A percentile compares a stretch with the other conserved stretches of the same genome.
Conservation (phyloP, 1,284 basidiomycete species). For the Ganoderma boninense region DNA sequence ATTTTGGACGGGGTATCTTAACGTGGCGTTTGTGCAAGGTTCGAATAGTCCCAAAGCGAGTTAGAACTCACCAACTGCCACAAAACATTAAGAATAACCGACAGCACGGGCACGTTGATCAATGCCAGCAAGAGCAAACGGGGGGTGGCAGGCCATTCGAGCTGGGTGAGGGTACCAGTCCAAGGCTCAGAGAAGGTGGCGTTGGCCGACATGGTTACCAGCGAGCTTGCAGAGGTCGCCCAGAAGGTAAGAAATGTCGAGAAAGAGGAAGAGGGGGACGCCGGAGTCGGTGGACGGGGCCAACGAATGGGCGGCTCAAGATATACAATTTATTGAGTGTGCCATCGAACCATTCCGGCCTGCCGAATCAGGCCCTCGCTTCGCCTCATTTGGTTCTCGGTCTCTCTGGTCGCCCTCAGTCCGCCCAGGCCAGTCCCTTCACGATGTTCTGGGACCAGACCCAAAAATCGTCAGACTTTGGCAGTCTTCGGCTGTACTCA, state of each 20-base stretch:
- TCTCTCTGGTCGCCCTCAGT: conserved; percentile 26
- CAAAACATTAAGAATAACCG: conserved; percentile 66
- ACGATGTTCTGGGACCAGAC: neutral
- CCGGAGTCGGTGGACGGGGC: conserved; percentile 16
- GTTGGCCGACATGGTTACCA: conserved; percentile 49
- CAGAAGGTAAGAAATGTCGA: conserved; percentile 6
- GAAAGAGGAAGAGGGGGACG: conserved; percentile 14
- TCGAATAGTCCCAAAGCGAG: neutral
- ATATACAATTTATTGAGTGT: conserved; percentile 29
- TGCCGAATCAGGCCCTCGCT: conserved; percentile 27
- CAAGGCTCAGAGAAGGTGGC: conserved; percentile 50
- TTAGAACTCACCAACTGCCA: conserved; percentile 61
- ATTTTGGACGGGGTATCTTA: conserved; percentile 60
- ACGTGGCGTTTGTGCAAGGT: conserved; percentile 8
- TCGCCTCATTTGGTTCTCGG: conserved; percentile 32
- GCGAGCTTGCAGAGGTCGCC: conserved; percentile 16
- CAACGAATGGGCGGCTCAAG: conserved; percentile 23
- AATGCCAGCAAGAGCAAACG: conserved; percentile 43
- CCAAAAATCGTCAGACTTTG: neutral
- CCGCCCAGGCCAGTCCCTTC: neutral
- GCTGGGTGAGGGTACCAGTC: conserved; percentile 51
- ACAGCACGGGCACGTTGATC: conserved; percentile 52
- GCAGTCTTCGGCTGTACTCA: neutral
- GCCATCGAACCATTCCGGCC: conserved; percentile 33
- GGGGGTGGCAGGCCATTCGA: conserved; percentile 37